Percentiles rank a stretch among this genome's conserved stretches.
These are phyloP conservation scores for Podila verticillata DNA, from an alignment of 192 early-diverging fungal species.

Conservation along the genomic window DNA sequence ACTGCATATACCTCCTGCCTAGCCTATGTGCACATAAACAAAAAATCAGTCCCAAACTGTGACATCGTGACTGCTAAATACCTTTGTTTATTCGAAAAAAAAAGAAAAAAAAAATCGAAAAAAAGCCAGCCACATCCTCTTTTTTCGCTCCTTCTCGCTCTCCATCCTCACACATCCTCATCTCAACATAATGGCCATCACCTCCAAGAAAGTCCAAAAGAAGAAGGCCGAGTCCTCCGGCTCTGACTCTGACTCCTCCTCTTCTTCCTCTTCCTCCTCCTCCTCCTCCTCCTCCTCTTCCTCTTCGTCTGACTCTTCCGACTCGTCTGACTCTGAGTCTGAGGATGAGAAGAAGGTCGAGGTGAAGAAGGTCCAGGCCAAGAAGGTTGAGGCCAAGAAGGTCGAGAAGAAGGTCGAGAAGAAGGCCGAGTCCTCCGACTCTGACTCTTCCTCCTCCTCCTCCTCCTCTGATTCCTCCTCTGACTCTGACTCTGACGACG, in stretches of 20 bases:
- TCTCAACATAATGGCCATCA: slow-evolving; percentile 12
- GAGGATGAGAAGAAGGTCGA: slow-evolving; percentile 37
- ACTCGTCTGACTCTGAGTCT: slow-evolving; percentile 55
- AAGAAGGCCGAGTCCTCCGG: slow-evolving; percentile 57
- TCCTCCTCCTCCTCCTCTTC: slow-evolving; percentile 35
- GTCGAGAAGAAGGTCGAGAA: slow-evolving; percentile 29
- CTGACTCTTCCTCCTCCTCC: slow-evolving; percentile 22
- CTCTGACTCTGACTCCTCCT: slow-evolving; percentile 39
- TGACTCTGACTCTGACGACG: slow-evolving; percentile 48
- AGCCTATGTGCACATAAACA: too few species aligned
- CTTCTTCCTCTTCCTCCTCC: slow-evolving; percentile 52
- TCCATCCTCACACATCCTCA: slow-evolving; percentile 8
- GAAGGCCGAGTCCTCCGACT: slow-evolving; percentile 31
- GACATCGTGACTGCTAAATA: too few species aligned
- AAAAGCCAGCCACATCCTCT: neutral
- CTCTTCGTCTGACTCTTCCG: slow-evolving; percentile 25
- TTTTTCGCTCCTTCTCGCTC: slow-evolving; percentile 15
- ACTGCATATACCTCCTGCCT: too few species aligned
- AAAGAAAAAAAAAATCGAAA: neutral
- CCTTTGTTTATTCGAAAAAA: too few species aligned
- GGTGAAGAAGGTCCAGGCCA: slow-evolving; percentile 25
- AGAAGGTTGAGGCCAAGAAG: slow-evolving; percentile 2
- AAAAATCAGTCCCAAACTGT: too few species aligned
- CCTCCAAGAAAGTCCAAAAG: slow-evolving; percentile 61
- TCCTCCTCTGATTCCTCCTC: slow-evolving; percentile 24